Conservation (phyloP, 1,284 basidiomycete species). For the Tetrapyrgos nigripes region DNA sequence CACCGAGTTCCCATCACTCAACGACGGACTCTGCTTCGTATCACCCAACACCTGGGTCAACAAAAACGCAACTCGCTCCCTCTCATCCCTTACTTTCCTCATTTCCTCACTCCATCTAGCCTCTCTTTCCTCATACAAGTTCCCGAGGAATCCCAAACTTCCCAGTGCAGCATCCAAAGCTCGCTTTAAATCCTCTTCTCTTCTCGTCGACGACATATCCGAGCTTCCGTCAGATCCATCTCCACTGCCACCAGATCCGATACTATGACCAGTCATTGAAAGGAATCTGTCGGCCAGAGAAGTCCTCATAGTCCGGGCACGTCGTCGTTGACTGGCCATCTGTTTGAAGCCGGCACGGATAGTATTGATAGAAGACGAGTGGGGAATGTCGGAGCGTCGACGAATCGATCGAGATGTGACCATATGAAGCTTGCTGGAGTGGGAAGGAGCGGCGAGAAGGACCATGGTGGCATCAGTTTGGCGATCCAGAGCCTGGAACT, state of each 20-base stretch:
- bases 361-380: slow-evolving; percentile 43
- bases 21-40: too few species aligned
- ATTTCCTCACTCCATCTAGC: slow-evolving; percentile 75
- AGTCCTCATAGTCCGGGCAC: slow-evolving; percentile 52
- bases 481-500: slow-evolving; percentile 81
- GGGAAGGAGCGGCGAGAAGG: slow-evolving; percentile 74
- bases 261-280: slow-evolving; percentile 3
- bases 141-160: slow-evolving; percentile 63
- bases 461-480: slow-evolving; percentile 81
- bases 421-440: slow-evolving; percentile 66
- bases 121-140: slow-evolving; percentile 71
- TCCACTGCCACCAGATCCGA: slow-evolving; percentile 46
- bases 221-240: slow-evolving; percentile 63
- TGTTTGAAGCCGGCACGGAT: slow-evolving; percentile 63
- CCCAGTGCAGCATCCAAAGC: slow-evolving; percentile 69
- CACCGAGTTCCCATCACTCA: too few species aligned
- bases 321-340: slow-evolving; percentile 62
- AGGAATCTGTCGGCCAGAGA: slow-evolving; percentile 65
- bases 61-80: slow-evolving; percentile 67
- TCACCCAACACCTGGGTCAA: slow-evolving; percentile 68
- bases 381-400: slow-evolving; percentile 54
- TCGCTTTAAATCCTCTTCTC: slow-evolving; percentile 69
- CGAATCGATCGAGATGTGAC: slow-evolving; percentile 72
- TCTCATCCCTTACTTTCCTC: slow-evolving; percentile 64
- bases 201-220: slow-evolving; percentile 44